A percentile compares a stretch with the other conserved stretches of the same genome.
Conservation (phyloP, 1,284 basidiomycete genomes). For the Marasmius fiardii region DNA sequence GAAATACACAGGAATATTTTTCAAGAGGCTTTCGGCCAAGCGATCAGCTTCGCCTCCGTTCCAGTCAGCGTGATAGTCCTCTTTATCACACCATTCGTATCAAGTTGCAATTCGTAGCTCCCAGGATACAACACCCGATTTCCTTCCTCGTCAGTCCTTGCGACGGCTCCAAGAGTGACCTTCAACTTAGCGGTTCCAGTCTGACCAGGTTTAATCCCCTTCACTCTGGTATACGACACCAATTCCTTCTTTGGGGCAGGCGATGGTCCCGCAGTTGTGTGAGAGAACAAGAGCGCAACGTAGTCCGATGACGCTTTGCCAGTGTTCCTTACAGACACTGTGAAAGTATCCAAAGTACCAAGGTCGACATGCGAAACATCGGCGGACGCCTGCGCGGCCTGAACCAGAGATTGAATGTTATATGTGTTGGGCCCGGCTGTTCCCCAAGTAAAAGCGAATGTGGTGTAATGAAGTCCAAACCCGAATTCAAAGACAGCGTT, state of each 20-base stretch:
- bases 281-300: constrained; percentile 51
- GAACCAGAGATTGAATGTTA: constrained; percentile 38
- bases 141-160: constrained; percentile 45
- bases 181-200: constrained; percentile 35
- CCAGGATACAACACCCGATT: constrained; percentile 46
- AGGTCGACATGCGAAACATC: constrained; percentile 35
- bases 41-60: constrained; percentile 32
- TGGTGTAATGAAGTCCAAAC: constrained; percentile 51
- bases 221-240: constrained; percentile 46
- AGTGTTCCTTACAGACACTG: constrained; percentile 44
- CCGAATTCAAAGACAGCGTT: constrained; percentile 49
- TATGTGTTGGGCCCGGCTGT: constrained; percentile 27
- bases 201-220: constrained; percentile 33
- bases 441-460: constrained; percentile 39
- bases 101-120: constrained; percentile 41
- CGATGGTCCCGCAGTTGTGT: constrained; percentile 42
- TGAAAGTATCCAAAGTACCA: constrained; percentile 44
- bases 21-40: constrained; percentile 30
- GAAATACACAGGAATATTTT: too few species aligned
- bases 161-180: constrained; percentile 48
- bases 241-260: constrained; percentile 52
- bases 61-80: constrained; percentile 36
- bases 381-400: constrained; percentile 17
- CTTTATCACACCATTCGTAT: constrained; percentile 29
- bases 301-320: constrained; percentile 51